Evolutionary conservation across 306 rosid genomes (phyloP), one percentile per base, ranked within the genome.

Genomic region (Prunus armeniaca): DNA sequence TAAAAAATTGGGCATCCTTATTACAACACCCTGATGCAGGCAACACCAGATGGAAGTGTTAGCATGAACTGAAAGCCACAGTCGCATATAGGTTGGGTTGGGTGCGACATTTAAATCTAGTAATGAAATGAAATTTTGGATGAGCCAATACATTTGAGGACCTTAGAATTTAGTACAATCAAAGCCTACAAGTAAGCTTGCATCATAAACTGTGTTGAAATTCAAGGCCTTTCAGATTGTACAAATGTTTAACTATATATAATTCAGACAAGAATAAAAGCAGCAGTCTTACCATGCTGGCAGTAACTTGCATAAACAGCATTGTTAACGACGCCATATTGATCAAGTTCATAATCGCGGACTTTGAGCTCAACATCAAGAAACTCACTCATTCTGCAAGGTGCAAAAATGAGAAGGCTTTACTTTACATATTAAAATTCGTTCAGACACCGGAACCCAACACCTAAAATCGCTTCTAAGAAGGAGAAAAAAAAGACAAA

Each of bases 311-410:
- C 92, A 87, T 89, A 95, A 67, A 92, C 84, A 41, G 97, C 88
- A 92, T 92, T 90, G 86, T 95, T 95, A 69, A 95, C 96, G 20
- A 90, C 98, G 25, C 98, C 98, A 64, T 74, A 95, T 71, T 95
- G 99, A 86, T 95, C 97, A 80, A 95, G 85, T 67, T 95, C 98
- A 64, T 92, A 95, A 71, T 92, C 97, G 4, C 98, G 93, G 65
- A 90, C 97, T 86, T 88, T 89, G n/a, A 92, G 80, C 80, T 87
- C 93, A 3, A 95, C 80, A 12, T 89, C 92, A 67, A 60, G 72
- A 71, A 90, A 90, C 64, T 76, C 85, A 81, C 82, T 87, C 98
- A 85, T 86, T 83, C 98, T 94, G 86, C 78, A 82, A 83, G 58
- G 50, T 75, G 19, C 52, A 65, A 65, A 51, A 77, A 49, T 45